Evolutionary conservation across 345 rosid species (phyloP), one percentile per base, ranked within the genome.

Genomic region (Toxicodendron radicans): DNA sequence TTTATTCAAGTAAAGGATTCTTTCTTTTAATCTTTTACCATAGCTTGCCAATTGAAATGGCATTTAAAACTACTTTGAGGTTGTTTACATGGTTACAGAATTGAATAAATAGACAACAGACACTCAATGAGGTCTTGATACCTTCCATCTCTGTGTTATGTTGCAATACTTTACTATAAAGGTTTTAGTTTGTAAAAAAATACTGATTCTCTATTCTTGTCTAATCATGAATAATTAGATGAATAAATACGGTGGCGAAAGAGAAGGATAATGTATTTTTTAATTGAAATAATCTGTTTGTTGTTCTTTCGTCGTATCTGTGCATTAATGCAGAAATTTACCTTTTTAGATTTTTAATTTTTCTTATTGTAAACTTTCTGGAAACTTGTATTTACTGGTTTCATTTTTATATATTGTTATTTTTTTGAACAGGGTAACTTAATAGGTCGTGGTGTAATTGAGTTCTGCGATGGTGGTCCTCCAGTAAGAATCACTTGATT

Each of bases 381-480:
- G 38, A 14, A 51, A 49, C 60, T 51, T 60, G n/a, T 74, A 54
- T 62, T 20, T 12, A 66, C 11, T 10, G 2, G 24, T 53, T 71
- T 45, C 58, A 24, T 35, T 68, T 35, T 53, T 71, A 32, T 51
- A n/a, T 35, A 13, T 14, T 12, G 52, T 71, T 73, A 3, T 33
- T 45, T 68, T 20, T 32, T 67, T 68, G 69, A 58, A 79, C 92
- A 95, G 98, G 99, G 99, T 18, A 95, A 90, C 78, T 83, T 95
- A 77, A 94, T 95, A 52, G 99, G 87, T 32, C 90, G 97, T 60
- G 99, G 94, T 10, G 88, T 95, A 58, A 58, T 92, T 45, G 92
- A 95, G 88, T 89, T 89, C 74, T 95, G 99, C 58, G 89, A 91
- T 2, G 97, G 82, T 54, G 92, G 87, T 27, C 98, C 98, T 67